These are phyloP conservation scores for Fragaria nilgerrensis DNA, from an alignment of 306 rosid genomes.

Conservation along the genomic window DNA sequence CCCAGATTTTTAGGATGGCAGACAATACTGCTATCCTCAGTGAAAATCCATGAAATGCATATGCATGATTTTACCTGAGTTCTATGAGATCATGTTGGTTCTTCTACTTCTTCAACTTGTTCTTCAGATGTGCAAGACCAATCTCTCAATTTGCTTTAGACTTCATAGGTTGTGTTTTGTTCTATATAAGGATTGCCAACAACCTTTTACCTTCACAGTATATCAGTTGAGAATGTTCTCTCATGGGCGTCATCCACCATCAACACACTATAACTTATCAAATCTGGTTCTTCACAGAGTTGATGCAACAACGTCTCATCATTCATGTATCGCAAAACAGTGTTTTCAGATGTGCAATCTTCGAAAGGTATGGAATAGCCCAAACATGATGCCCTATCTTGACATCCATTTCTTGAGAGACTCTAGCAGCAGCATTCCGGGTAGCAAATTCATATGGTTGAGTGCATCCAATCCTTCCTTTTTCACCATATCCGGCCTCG, in stretches of 20 bases:
- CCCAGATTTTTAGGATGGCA: too few relatives aligned
- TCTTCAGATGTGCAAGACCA: too few relatives aligned
- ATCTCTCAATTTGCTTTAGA: too few relatives aligned
- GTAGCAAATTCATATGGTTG: slow-evolving; percentile 90
- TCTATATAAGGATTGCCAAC: too few relatives aligned
- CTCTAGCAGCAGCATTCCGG: slow-evolving; percentile 92
- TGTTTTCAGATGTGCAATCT: slow-evolving; percentile 78
- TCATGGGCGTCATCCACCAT: slow-evolving; percentile 98
- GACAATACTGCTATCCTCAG: too few relatives aligned
- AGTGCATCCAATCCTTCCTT: slow-evolving; percentile 88
- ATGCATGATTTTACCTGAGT: too few relatives aligned
- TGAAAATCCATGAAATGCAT: too few relatives aligned
- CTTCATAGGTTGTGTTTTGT: too few relatives aligned
- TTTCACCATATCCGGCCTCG: slow-evolving; percentile 79
- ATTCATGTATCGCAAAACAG: slow-evolving; percentile 82
- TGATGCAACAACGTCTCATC: slow-evolving; percentile 86
- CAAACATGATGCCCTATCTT: slow-evolving; percentile 79
- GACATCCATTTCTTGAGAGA: slow-evolving; percentile 82
- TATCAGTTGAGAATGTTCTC: slow-evolving; percentile 92
- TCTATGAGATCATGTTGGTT: too few relatives aligned
- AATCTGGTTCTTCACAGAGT: slow-evolving; percentile 69
- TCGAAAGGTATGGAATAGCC: slow-evolving; percentile 67
- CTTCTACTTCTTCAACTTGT: too few relatives aligned
- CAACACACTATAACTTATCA: slow-evolving; percentile 78
- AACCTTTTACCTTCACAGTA: slow-evolving; percentile 6